Evolutionary conservation across 169 alveolate species (phyloP), one percentile per base, ranked within the genome.

Genomic region (Babesia divergens): DNA sequence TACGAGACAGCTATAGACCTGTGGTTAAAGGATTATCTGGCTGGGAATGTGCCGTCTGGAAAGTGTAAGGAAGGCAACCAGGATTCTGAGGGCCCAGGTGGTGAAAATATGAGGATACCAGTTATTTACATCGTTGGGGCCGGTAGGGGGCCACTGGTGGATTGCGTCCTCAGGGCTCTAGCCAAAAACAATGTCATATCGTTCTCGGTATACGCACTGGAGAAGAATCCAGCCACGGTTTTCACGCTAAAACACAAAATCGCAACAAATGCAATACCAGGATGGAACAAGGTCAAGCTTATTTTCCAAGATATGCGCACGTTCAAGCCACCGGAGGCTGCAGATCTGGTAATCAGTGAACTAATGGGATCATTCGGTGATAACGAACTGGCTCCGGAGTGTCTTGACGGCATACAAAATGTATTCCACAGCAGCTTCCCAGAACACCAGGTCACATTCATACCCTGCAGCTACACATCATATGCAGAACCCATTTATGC

Each of bases 61-160:
- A 18, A 29, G 34, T 32, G 29, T 11, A n/a, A 28, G 28, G 22
- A 13, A 32, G 54, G 6, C 0, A 28, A 31, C 64, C 28, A 26
- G 43, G 16, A 37, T 18, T 3, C 14, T 50, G 44, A 20, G 29
- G 37, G 55, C 18, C 42, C 9, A 22, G 38, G 29, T 46, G 29
- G 52, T 35, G 29, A 14, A 22, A 53, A 34, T 55, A 28, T 6
- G 55, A 13, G n/a, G 16, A 26, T 31, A 34, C 66, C 66, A 44
- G 74, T 50, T 26, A 37, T 84, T 16, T 84, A 82, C 59, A 84
- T 89, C n/a, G 88, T 82, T 6, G 93, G 93, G 0, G 91, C 91
- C 32, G 93, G 93, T 3, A 84, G 93, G 72, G 93, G 93, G 18
- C 93, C 91, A 0, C 42, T 89, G 47, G 90, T 89, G 16, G 89